Base-by-base conservation (phyloP, 208 protist species). In the Leishmania gerbilli region DNA sequence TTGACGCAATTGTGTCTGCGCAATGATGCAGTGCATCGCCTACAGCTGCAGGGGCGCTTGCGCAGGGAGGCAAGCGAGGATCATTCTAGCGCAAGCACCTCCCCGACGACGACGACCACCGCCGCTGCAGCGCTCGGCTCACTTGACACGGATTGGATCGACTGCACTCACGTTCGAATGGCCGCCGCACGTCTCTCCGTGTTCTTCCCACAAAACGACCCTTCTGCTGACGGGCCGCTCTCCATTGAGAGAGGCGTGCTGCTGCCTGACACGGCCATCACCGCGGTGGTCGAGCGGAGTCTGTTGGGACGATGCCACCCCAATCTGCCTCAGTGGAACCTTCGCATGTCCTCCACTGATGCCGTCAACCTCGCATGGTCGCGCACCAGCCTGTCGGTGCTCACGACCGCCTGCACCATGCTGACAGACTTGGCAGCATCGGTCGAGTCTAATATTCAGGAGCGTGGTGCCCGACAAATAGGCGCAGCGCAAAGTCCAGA, bases 331-430 rank as follows among this genome's bases (percentile, higher is more conserved):
- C 78, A 42, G 74, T 86, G 77, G 77, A 55, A 72, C 64, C 64
- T 82, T 7, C 72, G 51, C n/a, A 17, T 86, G 0, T 79, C 77
- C 6, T 82, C 82, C 15, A 47, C 19, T 34, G 24, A 31, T 37
- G 47, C 78, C 4, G 82, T 86, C 42, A 37, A 51, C 8, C 37
- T 86, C 17, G 67, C 78, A 42, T 86, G 82, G 82, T 86, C 82
- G 55, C 77, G 82, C 47, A 79, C 82, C 21, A 67, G 77, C n/a
- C 74, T 86, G 47, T 86, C 82, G 5, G 82, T 82, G 1, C 78
- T 86, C 17, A 72, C 78, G 1, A 86, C 82, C 3, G 71, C 78
- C 27, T 79, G 77, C 56, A 82, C 55, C 13, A 58, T 62, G 37
- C 67, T 86, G 34, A 31, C 55, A 21, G 82, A 86, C 42, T 42